Evolutionary conservation across 1,284 basidiomycete species (phyloP).

Genomic region (Pseudozyma sp.): DNA sequence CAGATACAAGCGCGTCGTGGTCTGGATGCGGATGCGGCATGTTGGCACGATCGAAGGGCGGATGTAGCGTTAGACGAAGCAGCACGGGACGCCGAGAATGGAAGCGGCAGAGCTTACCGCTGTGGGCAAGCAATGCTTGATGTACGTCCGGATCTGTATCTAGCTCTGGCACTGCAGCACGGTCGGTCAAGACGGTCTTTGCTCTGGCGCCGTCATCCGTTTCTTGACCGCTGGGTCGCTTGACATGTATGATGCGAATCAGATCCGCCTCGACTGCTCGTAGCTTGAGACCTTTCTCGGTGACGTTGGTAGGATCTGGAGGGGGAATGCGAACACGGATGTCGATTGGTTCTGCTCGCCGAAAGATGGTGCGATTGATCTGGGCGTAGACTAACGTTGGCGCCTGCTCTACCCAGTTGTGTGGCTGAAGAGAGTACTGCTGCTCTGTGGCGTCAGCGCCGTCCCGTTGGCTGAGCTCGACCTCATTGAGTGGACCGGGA

Average conservation of each 20-base stretch:
- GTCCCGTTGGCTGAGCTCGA: constrained; percentile 31
- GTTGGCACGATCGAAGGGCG: constrained; percentile 59
- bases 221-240: constrained; percentile 2
- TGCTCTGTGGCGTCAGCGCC: constrained; percentile 19
- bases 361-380: constrained; percentile 61
- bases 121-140: constrained; percentile 60
- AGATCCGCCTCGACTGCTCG: constrained; percentile 62
- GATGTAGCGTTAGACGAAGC: constrained; percentile 59
- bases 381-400: constrained; percentile 55
- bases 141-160: constrained; percentile 16
- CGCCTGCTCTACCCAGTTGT: constrained; percentile 48
- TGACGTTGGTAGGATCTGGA: constrained; percentile 41
- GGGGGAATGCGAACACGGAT: constrained; percentile 63
- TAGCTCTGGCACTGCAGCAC: neutral
- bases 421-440: constrained; percentile 47
- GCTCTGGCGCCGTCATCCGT: neutral
- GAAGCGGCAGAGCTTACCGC: constrained; percentile 66
- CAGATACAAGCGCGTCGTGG: constrained; percentile 58
- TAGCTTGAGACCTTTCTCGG: constrained; percentile 58
- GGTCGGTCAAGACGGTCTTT: neutral
- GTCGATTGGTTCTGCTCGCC: constrained; percentile 63
- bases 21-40: constrained; percentile 65
- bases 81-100: constrained; percentile 56
- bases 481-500: constrained; percentile 43
- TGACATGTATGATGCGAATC: constrained; percentile 57